Evolutionary conservation across 2,329 filamentous ascomycete species (phyloP), one percentile per base, ranked within the genome.

Genomic region (Claviceps africana): DNA sequence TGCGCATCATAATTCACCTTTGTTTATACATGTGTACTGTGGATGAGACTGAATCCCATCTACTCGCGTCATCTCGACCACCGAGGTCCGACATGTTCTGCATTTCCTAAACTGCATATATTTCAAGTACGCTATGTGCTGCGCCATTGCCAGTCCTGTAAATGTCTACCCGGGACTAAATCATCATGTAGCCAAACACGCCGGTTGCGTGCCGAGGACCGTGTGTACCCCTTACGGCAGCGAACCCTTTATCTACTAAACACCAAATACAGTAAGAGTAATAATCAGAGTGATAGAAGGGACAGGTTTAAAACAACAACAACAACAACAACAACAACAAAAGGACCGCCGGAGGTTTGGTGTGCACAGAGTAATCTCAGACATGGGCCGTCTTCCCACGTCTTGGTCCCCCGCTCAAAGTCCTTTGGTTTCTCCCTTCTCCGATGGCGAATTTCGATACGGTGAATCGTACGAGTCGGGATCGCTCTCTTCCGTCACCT

Each of bases 401-500:
- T 33, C 19, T 25, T 50, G 15, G 15, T 31, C 11, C 3, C 21
- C 37, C 33, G 17, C 15, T 33, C 3, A 21, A 25, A 35, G 7
- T 49, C 42, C 25, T 40, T 46, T 48, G 17, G 19, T 25, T 48
- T 25, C 31, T n/a, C n/a, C 42, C 19, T 50, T 53, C 4, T 51
- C 45, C n/a, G 4, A 5, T 7, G 10, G 19, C 7, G 33, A 28
- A 44, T 17, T 48, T 48, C 44, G 44, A 33, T 10, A 45, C 13
- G 37, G 22, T 22, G 31, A 47, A n/a, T 66, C 62, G 46, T 58
- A 62, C 7, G 60, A 59, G 6, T 67, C 65, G 0, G 60, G 58
- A 15, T 68, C 66, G 31, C 66, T 68, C 25, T 62, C 61, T 22
- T 67, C 65, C 5, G 64, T 65, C 2, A 56, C 64, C n/a, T 56